Evolutionary conservation across 2,329 filamentous ascomycete genomes (phyloP), one percentile per base, ranked within the genome.

Genomic region (Beauveria brongniartii): DNA sequence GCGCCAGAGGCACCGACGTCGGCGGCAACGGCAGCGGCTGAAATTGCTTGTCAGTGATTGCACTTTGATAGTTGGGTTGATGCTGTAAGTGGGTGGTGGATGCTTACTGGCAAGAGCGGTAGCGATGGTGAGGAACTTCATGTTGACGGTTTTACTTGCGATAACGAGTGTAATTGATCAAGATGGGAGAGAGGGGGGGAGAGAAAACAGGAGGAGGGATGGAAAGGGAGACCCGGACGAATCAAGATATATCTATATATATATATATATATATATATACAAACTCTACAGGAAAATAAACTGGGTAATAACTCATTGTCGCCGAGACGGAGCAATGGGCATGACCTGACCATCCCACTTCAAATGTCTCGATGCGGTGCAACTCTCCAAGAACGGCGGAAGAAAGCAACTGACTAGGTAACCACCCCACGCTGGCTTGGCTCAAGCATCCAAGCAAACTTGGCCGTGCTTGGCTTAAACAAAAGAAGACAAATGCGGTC

Each of bases 101-200:
- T 16, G 50, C 50, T 52, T 55, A 55, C 52, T 44, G 52, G 52
- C 52, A 16, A 55, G 52, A 30, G 52, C 24, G 37, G 40, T 30
- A 55, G 52, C 52, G 52, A 55, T 55, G 52, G 52, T 44, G 52
- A 55, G 24, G 52, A 55, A 55, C 52, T 55, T 55, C 52, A 55
- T 55, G 2, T 28, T 55, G 37, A 51, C 12, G 7, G 48, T 34
- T 18, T 16, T 37, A 40, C 9, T 18, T 40, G 20, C 9, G 20
- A n/a, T 43, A 54, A 55, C 52, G 52, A 55, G 24, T 44, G 52
- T 55, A 40, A 43, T 20, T 55, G 52, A 28, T 30, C 22, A n/a
- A n/a, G 24, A 48, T 30, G 46, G 30, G 40, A 43, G 40, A 34
- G 34, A 16, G 28, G 18, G 12, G 46, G 18, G 22, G 46, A 22